phyloP scores from a whole-genome alignment of 2,329 filamentous ascomycete genomes.

The Pleoardoris graminearum region DNA sequence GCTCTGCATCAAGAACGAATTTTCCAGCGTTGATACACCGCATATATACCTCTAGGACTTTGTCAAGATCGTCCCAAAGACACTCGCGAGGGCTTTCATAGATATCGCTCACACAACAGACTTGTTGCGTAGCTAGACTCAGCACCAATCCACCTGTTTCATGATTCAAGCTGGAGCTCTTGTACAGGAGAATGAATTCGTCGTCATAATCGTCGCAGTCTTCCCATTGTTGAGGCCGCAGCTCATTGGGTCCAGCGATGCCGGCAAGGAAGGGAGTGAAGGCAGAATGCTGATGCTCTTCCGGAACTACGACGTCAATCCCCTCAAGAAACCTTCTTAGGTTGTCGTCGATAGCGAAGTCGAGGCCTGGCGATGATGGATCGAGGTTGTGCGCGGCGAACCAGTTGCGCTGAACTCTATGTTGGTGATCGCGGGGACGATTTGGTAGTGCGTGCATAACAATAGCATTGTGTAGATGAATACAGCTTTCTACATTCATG shows the following conservation, averaged over 20 bases:
- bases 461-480: neutral
- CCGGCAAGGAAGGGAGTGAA: neutral
- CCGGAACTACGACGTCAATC: neutral
- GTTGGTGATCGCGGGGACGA: neutral
- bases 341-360: neutral
- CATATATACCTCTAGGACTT: neutral
- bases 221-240: conserved; percentile 1
- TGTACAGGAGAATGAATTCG: neutral
- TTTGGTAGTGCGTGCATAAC: neutral
- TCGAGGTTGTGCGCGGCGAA: neutral
- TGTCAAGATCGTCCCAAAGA: neutral
- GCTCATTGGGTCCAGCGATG: neutral
- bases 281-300: neutral
- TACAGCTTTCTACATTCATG: neutral
- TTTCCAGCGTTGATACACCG: neutral
- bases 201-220: neutral
- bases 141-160: neutral
- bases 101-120: neutral
- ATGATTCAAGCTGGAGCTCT: neutral
- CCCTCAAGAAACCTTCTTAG: neutral
- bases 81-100: conserved; percentile 1
- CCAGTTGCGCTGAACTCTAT: neutral
- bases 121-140: neutral
- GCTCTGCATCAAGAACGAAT: neutral
- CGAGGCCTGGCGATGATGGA: neutral